A percentile compares a stretch with the other conserved stretches of the same genome.
phyloP scores from a whole-genome alignment of 768 basidiomycete genomes.

The Pisolithus microcarpus region DNA sequence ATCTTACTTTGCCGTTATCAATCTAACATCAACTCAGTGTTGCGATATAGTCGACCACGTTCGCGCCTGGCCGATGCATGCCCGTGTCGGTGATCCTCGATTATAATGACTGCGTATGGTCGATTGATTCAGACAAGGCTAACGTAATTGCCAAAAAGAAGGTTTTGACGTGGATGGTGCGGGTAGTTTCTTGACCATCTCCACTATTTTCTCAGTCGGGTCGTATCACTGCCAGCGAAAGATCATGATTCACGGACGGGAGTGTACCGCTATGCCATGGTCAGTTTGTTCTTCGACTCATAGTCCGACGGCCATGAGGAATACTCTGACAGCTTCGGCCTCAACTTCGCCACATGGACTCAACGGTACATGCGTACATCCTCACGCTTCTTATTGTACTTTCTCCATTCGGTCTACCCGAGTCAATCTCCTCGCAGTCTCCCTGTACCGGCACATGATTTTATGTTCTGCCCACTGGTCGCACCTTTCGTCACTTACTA shows the following conservation, averaged over 20 bases:
- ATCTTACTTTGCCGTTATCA: too few relatives aligned
- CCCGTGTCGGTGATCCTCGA: conserved; percentile 66
- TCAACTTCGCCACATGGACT: conserved; percentile 84
- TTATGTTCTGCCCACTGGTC: conserved; percentile 17
- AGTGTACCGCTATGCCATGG: conserved; percentile 84
- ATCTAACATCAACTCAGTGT: not conserved
- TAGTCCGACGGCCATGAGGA: not conserved
- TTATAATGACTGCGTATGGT: conserved; percentile 58
- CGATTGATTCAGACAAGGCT: conserved; percentile 50
- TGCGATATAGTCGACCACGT: conserved; percentile 42
- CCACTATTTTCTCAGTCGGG: too few relatives aligned
- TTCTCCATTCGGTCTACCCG: conserved; percentile 15
- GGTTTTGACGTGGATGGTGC: conserved; percentile 66
- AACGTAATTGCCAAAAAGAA: conserved; percentile 49
- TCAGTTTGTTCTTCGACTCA: conserved; percentile 22
- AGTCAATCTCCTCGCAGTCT: conserved; percentile 17
- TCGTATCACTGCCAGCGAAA: conserved; percentile 51
- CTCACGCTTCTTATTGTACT: conserved; percentile 38
- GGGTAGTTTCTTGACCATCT: conserved; percentile 10
- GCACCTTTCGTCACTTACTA: conserved; percentile 47
- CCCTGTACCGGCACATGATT: conserved; percentile 35
- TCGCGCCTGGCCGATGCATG: conserved; percentile 74
- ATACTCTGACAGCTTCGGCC: conserved; percentile 47
- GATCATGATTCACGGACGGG: conserved; percentile 38
- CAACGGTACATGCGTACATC: conserved; percentile 15